Percentiles rank a stretch among this genome's conserved stretches.
phyloP scores from a whole-genome alignment of 176 grass and related monocot species.

The Avena atlantica region DNA sequence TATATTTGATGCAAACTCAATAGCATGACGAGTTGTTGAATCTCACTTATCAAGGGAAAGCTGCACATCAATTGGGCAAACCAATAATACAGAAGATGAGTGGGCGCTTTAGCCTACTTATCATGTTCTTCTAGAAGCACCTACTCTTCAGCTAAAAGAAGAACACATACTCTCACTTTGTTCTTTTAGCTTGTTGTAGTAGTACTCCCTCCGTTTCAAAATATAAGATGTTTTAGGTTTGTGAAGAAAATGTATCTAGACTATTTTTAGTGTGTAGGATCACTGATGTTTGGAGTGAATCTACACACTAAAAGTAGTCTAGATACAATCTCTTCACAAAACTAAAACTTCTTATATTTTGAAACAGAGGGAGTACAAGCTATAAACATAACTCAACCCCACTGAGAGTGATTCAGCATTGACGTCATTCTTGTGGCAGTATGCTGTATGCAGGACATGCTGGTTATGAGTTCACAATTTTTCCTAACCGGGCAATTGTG shows the following conservation, averaged over 20 bases:
- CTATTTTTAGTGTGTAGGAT: no score
- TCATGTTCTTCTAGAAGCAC: not conserved
- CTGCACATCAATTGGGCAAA: not conserved
- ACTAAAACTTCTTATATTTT: no score
- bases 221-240: no score
- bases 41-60: not conserved
- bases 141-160: no score
- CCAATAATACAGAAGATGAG: not conserved
- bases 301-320: no score
- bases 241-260: no score
- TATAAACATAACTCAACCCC: not conserved
- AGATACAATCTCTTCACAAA: no score
- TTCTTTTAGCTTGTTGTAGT: not conserved
- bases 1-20: not conserved
- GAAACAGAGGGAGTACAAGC: not conserved
- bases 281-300: no score
- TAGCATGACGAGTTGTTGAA: not conserved
- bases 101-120: not conserved
- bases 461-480: not conserved
- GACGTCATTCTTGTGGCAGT: not conserved
- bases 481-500: not conserved
- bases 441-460: not conserved
- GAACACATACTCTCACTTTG: not conserved
- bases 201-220: not conserved
- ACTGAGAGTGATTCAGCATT: not conserved